Base-by-base conservation (phyloP, 1,284 basidiomycete genomes). In the Amylostereum areolatum region DNA sequence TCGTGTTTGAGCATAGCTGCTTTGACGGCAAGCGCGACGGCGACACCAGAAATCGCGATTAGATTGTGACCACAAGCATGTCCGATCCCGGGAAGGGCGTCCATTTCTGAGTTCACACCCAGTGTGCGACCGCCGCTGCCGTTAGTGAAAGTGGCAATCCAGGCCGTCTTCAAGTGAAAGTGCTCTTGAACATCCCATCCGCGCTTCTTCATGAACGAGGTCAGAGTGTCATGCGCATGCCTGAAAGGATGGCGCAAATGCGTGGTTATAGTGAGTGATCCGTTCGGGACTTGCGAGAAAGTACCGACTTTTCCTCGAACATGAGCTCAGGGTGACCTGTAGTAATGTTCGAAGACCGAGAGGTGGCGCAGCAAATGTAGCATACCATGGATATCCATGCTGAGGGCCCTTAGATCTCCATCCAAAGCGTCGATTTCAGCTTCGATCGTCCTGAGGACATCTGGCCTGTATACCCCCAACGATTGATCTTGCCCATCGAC, bases 11-110 rank as follows among this genome's bases (percentile, higher is more conserved):
- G 65, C 59, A 92, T 65, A 5, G 84, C 84, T 30, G 75, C 73
- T 59, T 84, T 86, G 47, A 89, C 69, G 4, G 82, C 85, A 46
- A 91, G 65, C 6, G 90, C 83, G 11, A 88, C 78, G 9, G 84
- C 91, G 25, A 91, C 80, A 28, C 91, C 92, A 46, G 81, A 77
- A 50, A 88, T 81, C 31, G 89, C 89, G 51, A 94, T 94, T 49
- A 94, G 73, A 63, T 92, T 92, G 62, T 94, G 89, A 0, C 90
- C 90, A 59, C 91, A 93, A 0, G 85, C 91, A 64, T 92, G 83
- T 4, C 83, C 83, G 46, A 85, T 71, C 18, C 75, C 72, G 12
- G 75, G 77, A n/a, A 84, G 67, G 2, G 81, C 74, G 57, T 85
- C 83, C 77, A 85, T 85, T 63, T 81, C 77, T 39, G 85, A 83